Evolutionary conservation across 306 rosid genomes (phyloP), one percentile per base, ranked within the genome.

Genomic region (Vicia villosa): DNA sequence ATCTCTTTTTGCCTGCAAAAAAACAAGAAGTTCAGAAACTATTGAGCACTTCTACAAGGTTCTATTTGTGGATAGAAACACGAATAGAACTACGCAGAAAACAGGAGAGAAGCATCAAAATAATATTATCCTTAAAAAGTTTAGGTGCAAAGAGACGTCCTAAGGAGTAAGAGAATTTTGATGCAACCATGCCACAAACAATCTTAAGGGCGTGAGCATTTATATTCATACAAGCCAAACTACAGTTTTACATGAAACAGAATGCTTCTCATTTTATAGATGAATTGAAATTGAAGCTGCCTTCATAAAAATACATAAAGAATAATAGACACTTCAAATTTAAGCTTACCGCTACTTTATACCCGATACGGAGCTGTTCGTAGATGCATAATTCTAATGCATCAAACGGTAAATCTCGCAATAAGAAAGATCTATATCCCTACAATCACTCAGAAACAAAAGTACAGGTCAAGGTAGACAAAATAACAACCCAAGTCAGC

Each of bases 371-470:
- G 21, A 89, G 90, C 82, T 89, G 96, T 88, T 89, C 96, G 14
- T 89, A 89, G 71, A 89, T 79, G 83, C 96, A 89, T 42, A 89
- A 81, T 79, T 86, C 90, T 60, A 86, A 66, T 57, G 92, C 96
- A 79, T 89, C 96, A 83, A 89, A 89, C 56, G 96, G 96, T 76
- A 89, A 83, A 80, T 89, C 96, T 83, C 96, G 84, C 80, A 89
- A 69, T 68, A 89, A 79, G 80, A 89, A 89, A 51, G 96, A 89
- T 65, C 96, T 84, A 57, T 83, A 89, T 26, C 96, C 96, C 96
- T 89, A 68, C 52, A 83, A 77, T 76, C 55, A 57, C 78, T 46
- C 1, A 22, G 60, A 75, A 59, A 43, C 2, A 30, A 20, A 57
- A 63, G 14, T 8, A 36, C 22, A 67, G 9, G 66, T 75, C 64